Evolutionary conservation across 139 green algal species (phyloP).

Genomic region (Tetradesmus lagerheimii): DNA sequence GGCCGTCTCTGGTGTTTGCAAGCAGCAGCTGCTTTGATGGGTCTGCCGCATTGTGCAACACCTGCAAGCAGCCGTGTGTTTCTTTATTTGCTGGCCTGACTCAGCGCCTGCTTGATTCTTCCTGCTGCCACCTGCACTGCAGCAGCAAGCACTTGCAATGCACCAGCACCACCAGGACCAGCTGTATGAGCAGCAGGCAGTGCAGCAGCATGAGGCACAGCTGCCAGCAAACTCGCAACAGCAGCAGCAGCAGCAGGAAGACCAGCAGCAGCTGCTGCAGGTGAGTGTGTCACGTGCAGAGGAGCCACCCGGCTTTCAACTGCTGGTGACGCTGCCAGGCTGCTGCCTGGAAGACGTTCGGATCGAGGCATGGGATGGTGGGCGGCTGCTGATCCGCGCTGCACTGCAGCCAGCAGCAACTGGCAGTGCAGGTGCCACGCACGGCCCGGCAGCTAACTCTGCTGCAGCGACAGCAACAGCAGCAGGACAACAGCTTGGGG

Average conservation of each 20-base stretch:
- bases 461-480: background rate
- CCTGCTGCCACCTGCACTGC: too few relatives aligned
- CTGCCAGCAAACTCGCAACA: background rate
- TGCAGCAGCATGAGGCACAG: background rate
- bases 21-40: too few relatives aligned
- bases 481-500: background rate
- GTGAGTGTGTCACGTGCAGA: background rate
- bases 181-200: too few relatives aligned
- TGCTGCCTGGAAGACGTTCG: background rate
- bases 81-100: too few relatives aligned
- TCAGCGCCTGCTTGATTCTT: too few relatives aligned
- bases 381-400: background rate
- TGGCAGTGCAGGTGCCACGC: background rate
- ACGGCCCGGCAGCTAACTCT: background rate
- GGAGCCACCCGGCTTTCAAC: conserved; percentile 5
- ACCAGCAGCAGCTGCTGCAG: conserved; percentile 2
- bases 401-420: too few relatives aligned
- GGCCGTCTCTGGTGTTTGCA: too few relatives aligned
- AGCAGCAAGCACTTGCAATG: too few relatives aligned
- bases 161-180: too few relatives aligned
- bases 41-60: too few relatives aligned
- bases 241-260: background rate
- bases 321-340: background rate
- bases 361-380: conserved; percentile 22
- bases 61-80: too few relatives aligned